Evolutionary conservation across 805 yeast species (phyloP).

Genomic region (Lachancea sp.): DNA sequence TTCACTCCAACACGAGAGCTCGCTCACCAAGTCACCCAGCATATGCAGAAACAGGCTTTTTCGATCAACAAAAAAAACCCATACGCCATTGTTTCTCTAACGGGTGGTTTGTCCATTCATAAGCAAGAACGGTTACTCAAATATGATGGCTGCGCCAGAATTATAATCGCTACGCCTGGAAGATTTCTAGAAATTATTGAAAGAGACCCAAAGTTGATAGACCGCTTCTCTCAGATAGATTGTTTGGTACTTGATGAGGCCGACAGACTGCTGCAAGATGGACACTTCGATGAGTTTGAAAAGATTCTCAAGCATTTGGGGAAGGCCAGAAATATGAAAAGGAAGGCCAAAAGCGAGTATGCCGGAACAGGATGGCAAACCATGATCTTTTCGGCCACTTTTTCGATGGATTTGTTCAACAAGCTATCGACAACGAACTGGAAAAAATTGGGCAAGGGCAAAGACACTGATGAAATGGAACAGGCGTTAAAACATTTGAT

Average conservation of each 20-base stretch:
- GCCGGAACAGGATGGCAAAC: constrained; percentile 66
- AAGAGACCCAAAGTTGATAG: constrained; percentile 42
- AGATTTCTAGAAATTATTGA: constrained; percentile 78
- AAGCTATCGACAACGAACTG: constrained; percentile 49
- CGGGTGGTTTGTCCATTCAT: constrained; percentile 93
- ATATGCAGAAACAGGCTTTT: constrained; percentile 47
- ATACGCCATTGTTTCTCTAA: constrained; percentile 64
- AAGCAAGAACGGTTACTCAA: constrained; percentile 79
- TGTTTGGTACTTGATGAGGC: constrained; percentile 86
- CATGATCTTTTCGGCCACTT: constrained; percentile 91
- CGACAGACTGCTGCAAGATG: constrained; percentile 88
- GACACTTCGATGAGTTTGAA: constrained; percentile 91
- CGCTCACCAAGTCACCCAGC: constrained; percentile 88
- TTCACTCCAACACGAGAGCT: constrained; percentile 96
- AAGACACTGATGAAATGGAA: constrained; percentile 36
- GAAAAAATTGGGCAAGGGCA: constrained; percentile 18
- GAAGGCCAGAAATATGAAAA: constrained; percentile 39
- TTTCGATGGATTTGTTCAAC: constrained; percentile 72
- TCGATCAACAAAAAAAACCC: constrained; percentile 41
- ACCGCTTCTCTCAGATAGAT: constrained; percentile 39
- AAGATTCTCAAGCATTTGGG: constrained; percentile 63
- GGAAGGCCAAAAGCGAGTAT: constrained; percentile 31
- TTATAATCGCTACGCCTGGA: constrained; percentile 94
- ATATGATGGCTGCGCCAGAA: constrained; percentile 58
- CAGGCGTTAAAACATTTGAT: constrained; percentile 62